Evolutionary conservation across 2,329 filamentous ascomycete genomes (phyloP).

Genomic region (Trichoderma sp.): DNA sequence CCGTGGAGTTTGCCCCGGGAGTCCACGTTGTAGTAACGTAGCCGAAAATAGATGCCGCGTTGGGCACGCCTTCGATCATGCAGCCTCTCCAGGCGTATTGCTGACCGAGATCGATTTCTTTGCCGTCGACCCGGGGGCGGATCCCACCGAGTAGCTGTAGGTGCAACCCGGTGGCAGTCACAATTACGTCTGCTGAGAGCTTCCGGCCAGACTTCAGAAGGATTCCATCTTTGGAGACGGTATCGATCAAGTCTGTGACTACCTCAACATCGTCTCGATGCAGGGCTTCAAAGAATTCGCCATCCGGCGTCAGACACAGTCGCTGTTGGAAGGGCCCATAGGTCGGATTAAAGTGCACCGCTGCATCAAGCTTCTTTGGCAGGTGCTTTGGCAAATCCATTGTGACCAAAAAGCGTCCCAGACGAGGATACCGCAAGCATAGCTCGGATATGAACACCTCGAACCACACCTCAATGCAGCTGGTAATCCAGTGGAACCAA

Average conservation of each 20-base stretch:
- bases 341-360: slow-evolving; percentile 66
- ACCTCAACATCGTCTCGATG: slow-evolving; percentile 50
- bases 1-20: slow-evolving; percentile 61
- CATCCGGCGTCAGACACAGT: slow-evolving; percentile 66
- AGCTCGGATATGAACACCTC: slow-evolving; percentile 49
- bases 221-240: slow-evolving; percentile 54
- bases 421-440: slow-evolving; percentile 36
- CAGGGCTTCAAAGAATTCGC: slow-evolving; percentile 59
- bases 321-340: slow-evolving; percentile 76
- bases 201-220: slow-evolving; percentile 51
- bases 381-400: slow-evolving; percentile 52
- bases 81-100: slow-evolving; percentile 66
- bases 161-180: slow-evolving; percentile 70
- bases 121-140: slow-evolving; percentile 57
- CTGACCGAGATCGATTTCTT: slow-evolving; percentile 49
- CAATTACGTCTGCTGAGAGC: slow-evolving; percentile 66
- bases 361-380: slow-evolving; percentile 56
- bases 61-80: slow-evolving; percentile 70
- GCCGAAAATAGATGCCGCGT: slow-evolving; percentile 63
- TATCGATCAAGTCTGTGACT: slow-evolving; percentile 57
- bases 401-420: slow-evolving; percentile 44
- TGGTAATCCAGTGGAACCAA: slow-evolving; percentile 52
- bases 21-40: slow-evolving; percentile 72
- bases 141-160: slow-evolving; percentile 61
- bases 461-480: slow-evolving; percentile 53